phyloP scores from a whole-genome alignment of 441 rosid genomes.

The Biscutella auriculata region DNA sequence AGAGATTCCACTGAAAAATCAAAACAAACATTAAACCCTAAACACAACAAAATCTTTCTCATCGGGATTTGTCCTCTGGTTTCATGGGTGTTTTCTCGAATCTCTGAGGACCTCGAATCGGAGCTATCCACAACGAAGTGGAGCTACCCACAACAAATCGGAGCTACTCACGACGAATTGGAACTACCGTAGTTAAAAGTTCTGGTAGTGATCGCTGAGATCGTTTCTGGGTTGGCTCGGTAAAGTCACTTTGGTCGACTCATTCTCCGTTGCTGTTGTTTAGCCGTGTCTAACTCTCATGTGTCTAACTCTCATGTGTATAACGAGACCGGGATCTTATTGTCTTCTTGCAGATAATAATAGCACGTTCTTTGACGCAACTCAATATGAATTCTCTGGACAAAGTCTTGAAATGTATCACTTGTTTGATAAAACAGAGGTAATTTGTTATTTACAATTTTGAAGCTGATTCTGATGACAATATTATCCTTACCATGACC shows the following conservation, averaged over 20 bases:
- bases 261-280: too few relatives aligned
- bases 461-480: neutral
- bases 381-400: constrained; percentile 78
- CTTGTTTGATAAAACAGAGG: constrained; percentile 68
- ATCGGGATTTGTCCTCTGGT: neutral
- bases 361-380: constrained; percentile 49
- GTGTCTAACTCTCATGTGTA: neutral
- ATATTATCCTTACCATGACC: neutral
- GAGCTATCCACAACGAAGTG: too few relatives aligned
- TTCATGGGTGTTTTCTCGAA: constrained; percentile 46
- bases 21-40: too few relatives aligned
- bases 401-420: constrained; percentile 60
- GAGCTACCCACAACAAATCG: too few relatives aligned
- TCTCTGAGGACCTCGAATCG: constrained; percentile 42
- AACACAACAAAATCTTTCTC: too few relatives aligned
- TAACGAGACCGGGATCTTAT: neutral
- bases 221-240: too few relatives aligned
- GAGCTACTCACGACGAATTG: too few relatives aligned
- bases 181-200: too few relatives aligned
- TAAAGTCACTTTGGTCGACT: too few relatives aligned
- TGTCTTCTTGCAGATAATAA: constrained; percentile 27
- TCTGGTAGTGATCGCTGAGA: too few relatives aligned
- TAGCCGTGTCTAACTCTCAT: too few relatives aligned
- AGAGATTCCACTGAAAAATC: too few relatives aligned
- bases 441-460: constrained; percentile 9